Conservation (phyloP, 345 rosid species). For the Lumnitzera littorea region DNA sequence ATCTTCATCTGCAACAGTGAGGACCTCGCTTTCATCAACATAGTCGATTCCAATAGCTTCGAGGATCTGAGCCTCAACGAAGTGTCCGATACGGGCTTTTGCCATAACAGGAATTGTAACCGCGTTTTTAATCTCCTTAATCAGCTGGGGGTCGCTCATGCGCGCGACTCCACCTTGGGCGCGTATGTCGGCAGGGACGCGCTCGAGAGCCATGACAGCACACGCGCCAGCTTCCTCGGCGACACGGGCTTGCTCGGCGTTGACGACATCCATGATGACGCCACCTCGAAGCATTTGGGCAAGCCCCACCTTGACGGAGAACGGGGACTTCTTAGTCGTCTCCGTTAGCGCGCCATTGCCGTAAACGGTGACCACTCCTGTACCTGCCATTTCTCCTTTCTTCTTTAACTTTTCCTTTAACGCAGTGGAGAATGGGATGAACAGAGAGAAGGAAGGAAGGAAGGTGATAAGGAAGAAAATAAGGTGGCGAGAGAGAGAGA, state of each 20-base stretch:
- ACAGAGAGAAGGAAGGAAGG: slow-evolving; percentile 2
- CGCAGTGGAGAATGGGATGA: too few species aligned
- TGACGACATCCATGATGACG: slow-evolving; percentile 38
- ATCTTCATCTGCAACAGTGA: slow-evolving; percentile 26
- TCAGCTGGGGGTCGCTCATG: slow-evolving; percentile 32
- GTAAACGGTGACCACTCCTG: slow-evolving; percentile 32
- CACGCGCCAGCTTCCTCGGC: slow-evolving; percentile 42
- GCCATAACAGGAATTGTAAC: slow-evolving; percentile 42
- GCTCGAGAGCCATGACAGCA: slow-evolving; percentile 40
- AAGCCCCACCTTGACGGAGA: slow-evolving; percentile 35
- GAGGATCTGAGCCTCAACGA: slow-evolving; percentile 36
- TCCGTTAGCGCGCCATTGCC: slow-evolving; percentile 36
- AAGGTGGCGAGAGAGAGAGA: slow-evolving; percentile 38
- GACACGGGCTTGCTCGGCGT: slow-evolving; percentile 30
- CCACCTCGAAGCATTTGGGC: slow-evolving; percentile 43
- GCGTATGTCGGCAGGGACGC: slow-evolving; percentile 35
- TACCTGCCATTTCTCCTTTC: slow-evolving; percentile 19
- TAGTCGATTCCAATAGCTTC: slow-evolving; percentile 33
- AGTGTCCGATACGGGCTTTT: slow-evolving; percentile 37
- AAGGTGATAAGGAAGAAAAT: slow-evolving; percentile 23
- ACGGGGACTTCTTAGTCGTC: slow-evolving; percentile 22
- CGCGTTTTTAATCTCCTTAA: slow-evolving; percentile 29
- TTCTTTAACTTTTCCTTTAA: too few species aligned
- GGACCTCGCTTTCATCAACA: slow-evolving; percentile 35
- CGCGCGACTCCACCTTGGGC: slow-evolving; percentile 38